Base-by-base conservation (phyloP, 2,329 filamentous ascomycete species). In the Botrytis porri region DNA sequence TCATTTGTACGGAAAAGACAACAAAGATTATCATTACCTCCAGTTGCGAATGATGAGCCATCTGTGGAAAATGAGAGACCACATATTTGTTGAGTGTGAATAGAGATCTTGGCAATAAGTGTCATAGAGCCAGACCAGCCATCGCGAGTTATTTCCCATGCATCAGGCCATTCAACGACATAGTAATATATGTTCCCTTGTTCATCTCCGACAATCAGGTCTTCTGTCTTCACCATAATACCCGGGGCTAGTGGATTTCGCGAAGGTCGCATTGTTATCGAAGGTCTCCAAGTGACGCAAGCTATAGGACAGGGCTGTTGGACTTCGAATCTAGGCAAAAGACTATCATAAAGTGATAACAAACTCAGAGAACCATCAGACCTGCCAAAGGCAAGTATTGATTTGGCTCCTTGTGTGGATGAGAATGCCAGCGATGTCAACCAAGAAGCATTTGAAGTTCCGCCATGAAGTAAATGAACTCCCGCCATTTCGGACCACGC, bases 371-470 rank as follows among this genome's bases (percentile, higher is more conserved):
- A 87, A 1, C 94, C 93, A 79, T 94, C 90, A 20, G 92, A 93
- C 75, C 94, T 88, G 2, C 94, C 95, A 76, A 94, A 92, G 0
- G 94, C 95, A 61, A 99, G 86, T 54, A 99, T 96, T 20, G 90
- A 90, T 78, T 91, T 92, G 32, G 86, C 86, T 1, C 95, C 95
- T 78, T 89, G 84, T 1, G 86, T 81, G 0, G 95, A 98, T 1
- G 96, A 98, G 82, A 98, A 98, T 0, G 93, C 90, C n/a, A 98
- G 82, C 9, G 93, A 94, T 0, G 94, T 97, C 60, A 99, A 86
- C 84, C 89, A 88, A 70, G 87, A 81, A 57, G 84, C 84, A 66
- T 87, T 86, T 25, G 87, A 86, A 37, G 78, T 73, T 20, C 83
- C 82, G 6, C 81, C 79, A 74, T 87, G 85, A 37, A 89, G 80